Conservation (phyloP, 2,329 filamentous ascomycete genomes). For the Aspergillus amoenus region DNA sequence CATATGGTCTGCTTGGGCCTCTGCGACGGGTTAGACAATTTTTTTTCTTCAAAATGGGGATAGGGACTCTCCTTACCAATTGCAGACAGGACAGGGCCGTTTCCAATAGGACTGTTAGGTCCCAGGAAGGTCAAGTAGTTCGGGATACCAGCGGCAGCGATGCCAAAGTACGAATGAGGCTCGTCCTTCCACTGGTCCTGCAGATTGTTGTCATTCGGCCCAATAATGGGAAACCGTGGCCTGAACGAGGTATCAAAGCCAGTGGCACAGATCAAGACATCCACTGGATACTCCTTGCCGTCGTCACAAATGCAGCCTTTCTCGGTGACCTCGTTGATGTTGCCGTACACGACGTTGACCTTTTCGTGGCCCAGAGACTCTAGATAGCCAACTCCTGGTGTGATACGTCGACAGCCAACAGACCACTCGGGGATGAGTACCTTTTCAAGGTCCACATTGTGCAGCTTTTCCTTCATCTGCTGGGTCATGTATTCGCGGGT, state of each 20-base stretch:
- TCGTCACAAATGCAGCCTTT: conserved; percentile 25
- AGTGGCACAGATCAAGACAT: conserved; percentile 21
- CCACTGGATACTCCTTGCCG: conserved; percentile 18
- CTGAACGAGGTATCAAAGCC: conserved; percentile 30
- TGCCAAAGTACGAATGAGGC: conserved; percentile 26
- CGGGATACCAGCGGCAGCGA: conserved; percentile 23
- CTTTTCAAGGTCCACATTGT: background rate
- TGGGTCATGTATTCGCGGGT: conserved; percentile 6
- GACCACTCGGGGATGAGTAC: conserved; percentile 18
- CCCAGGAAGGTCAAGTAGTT: conserved; percentile 36
- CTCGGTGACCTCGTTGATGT: conserved; percentile 35
- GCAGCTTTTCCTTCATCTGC: conserved; percentile 7
- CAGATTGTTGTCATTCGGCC: conserved; percentile 25
- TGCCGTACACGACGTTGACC: conserved; percentile 29
- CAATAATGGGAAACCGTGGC: conserved; percentile 27
- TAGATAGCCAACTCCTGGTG: conserved; percentile 54
- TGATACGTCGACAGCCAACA: conserved; percentile 46
- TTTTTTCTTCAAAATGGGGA: background rate
- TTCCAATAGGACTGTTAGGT: conserved; percentile 26
- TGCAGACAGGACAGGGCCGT: conserved; percentile 27
- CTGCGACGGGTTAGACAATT: background rate
- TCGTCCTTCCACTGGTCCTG: conserved; percentile 25
- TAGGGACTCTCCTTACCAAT: conserved; percentile 1
- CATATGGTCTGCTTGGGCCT: conserved; percentile 26
- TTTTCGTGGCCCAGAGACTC: conserved; percentile 47